Evolutionary conservation across 2,329 filamentous ascomycete genomes (phyloP).

Genomic region (Microsporum audouinii): DNA sequence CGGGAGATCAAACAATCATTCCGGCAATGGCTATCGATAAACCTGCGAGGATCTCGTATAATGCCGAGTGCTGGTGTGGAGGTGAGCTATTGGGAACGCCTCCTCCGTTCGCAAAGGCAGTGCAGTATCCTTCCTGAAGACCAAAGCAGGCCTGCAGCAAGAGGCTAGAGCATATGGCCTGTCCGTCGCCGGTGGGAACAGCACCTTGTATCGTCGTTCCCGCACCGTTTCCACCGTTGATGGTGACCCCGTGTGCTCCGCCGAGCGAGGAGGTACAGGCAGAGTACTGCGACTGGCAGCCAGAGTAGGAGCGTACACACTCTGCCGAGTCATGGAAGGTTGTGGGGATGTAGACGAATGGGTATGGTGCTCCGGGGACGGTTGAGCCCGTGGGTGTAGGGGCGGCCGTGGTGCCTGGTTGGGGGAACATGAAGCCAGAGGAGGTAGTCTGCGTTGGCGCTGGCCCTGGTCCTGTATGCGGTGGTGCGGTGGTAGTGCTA

Average conservation of each 20-base stretch:
- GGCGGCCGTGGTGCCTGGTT: conserved; percentile 24
- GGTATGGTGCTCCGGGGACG: conserved; percentile 41
- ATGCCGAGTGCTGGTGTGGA: conserved; percentile 1
- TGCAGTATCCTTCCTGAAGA: conserved; percentile 38
- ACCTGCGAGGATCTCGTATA: conserved; percentile 35
- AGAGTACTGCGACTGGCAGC: conserved; percentile 39
- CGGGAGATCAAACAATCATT: conserved; percentile 28
- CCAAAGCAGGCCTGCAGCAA: conserved; percentile 40
- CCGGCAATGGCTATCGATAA: conserved; percentile 37
- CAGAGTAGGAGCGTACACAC: conserved; percentile 45
- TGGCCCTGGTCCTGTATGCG: conserved; percentile 14
- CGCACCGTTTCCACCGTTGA: conserved; percentile 36
- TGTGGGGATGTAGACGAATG: conserved; percentile 44
- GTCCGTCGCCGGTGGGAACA: conserved; percentile 31
- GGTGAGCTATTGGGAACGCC: conserved; percentile 10
- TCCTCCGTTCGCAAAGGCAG: conserved; percentile 24
- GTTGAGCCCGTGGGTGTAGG: conserved; percentile 29
- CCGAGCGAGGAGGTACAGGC: conserved; percentile 37
- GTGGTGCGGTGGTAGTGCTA: conserved; percentile 15
- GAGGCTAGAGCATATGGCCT: conserved; percentile 37
- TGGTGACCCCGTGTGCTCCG: conserved; percentile 42
- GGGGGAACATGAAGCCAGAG: conserved; percentile 27
- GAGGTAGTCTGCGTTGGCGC: conserved; percentile 16
- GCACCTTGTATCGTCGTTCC: conserved; percentile 39
- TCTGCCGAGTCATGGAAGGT: conserved; percentile 41